Base-by-base conservation (phyloP, 495 filamentous ascomycete genomes). In the Amorphotheca resinae region DNA sequence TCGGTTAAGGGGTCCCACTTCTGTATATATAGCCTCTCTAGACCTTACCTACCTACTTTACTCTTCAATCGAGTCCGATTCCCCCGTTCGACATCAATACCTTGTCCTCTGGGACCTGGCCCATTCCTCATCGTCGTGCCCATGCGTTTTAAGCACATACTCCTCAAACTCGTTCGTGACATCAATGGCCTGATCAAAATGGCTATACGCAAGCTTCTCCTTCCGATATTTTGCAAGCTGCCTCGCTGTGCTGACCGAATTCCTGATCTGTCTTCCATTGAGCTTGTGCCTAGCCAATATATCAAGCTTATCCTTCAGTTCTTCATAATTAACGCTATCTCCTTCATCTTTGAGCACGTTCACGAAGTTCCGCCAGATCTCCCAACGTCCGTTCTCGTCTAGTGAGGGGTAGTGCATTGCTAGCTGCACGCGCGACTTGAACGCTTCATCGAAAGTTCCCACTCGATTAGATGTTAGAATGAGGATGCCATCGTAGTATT, bases 401-500 rank as follows among this genome's bases (percentile, higher is more conserved):
- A 72, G 56, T 16, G 64, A 50, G 0, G 60, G 54, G 43, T 68
- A 70, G 33, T 64, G 50, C 3, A 70, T 48, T 1, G 50, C 53
- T 5, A 71, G 36, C 46, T 71, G 63, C 31, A 69, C 63, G 1
- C 65, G 57, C 28, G 55, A 66, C 15, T 63, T 51, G 46, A 70
- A 62, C 12, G 61, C 59, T 30, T 69, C 57, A 45, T 70, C 64
- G 53, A 69, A 64, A 14, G 46, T 45, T 0, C 53, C 56, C 5
- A 67, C 50, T 4, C 73, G 58, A 49, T 77, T 79, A 1, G 70
- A 74, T 0, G 73, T 77, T 1, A 79, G 54, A 48, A 62, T 54
- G 21, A 62, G 46, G 20, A 64, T 44, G 28, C 42, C 61, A 14
- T 55, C 45, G 48, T 63, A 58, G 42, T 61, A 61, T 44, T 63